Evolutionary conservation across 768 basidiomycete species (phyloP).

Genomic region (Lactifluus piperatus): DNA sequence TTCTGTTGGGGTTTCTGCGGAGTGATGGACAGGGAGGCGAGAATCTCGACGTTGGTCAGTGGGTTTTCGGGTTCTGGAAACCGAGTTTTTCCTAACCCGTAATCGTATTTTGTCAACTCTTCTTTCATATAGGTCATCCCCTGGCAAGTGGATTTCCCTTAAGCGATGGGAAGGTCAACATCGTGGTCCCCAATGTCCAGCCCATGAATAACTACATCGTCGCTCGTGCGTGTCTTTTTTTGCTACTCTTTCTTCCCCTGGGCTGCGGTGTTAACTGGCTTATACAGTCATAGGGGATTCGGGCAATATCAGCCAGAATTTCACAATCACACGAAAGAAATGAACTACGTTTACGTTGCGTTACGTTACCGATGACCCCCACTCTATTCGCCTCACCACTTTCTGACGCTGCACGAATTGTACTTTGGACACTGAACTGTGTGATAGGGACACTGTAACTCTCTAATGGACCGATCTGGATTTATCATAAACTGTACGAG

Average conservation of each 20-base stretch:
- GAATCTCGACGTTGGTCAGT: slow-evolving; percentile 45
- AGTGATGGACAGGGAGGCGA: slow-evolving; percentile 33
- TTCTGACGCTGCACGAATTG: not conserved
- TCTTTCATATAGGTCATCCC: slow-evolving; percentile 37
- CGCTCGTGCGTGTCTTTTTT: slow-evolving; percentile 43
- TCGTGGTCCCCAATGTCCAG: slow-evolving; percentile 45
- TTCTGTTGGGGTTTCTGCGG: slow-evolving; percentile 43
- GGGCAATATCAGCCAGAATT: slow-evolving; percentile 50
- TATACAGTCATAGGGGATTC: slow-evolving; percentile 58
- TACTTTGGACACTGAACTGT: not conserved
- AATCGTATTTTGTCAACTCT: not conserved
- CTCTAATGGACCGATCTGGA: not conserved
- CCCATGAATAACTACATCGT: slow-evolving; percentile 46
- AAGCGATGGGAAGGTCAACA: slow-evolving; percentile 36
- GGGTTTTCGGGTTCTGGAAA: too few relatives aligned
- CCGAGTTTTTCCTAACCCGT: slow-evolving; percentile 20
- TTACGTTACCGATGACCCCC: not conserved
- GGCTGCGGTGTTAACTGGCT: slow-evolving; percentile 5
- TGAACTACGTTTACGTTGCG: not conserved
- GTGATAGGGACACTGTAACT: not conserved
- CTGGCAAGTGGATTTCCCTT: slow-evolving; percentile 50
- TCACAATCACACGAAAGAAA: slow-evolving; percentile 37
- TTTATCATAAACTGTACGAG: not conserved
- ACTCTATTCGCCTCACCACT: not conserved
- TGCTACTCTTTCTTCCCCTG: not conserved